Base-by-base conservation (phyloP, 2,329 filamentous ascomycete genomes). In the Xylaria sp. region DNA sequence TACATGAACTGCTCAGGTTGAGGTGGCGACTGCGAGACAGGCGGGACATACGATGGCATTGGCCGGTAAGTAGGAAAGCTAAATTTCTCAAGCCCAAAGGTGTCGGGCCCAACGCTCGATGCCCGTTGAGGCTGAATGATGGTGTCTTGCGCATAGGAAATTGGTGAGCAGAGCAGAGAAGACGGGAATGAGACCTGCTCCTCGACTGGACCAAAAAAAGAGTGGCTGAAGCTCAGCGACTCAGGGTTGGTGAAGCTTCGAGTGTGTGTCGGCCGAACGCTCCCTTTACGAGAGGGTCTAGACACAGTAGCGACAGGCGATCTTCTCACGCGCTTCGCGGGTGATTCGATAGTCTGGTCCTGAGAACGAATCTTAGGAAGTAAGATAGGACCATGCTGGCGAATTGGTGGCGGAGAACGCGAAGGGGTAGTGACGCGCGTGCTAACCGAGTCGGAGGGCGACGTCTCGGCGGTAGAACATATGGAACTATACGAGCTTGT, bases 31-130 rank as follows among this genome's bases (percentile, higher is more conserved):
- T 77, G 74, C 29, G 75, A 45, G 25, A 74, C 59, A 10, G 76
- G 74, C 20, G 81, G 75, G 39, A 85, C 76, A 73, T 84, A 86
- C 42, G 84, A 79, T 49, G 92, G 90, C 78, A 93, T 85, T 73
- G 92, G 90, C 65, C 91, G 90, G 80, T 96, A 97, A 53, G 92
- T 92, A n/a, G 93, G 91, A 81, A 93, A 96, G 67, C 90, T 91
- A 80, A 90, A 95, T 71, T 89, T 89, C 73, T 86, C 88, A 63
- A 93, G 81, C 39, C 87, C 84, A 66, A 83, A 82, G 70, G 87
- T 87, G 71, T 94, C 91, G 51, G 94, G 83, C 73, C 87, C 89
- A 73, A 88, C 89, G 50, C 86, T 87, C 22, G 92, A 93, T 10
- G 86, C 85, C 51, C 90, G 88, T 70, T 92, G 83, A 17, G 77